phyloP scores from a whole-genome alignment of 306 rosid species.

The Lagenaria siceraria region DNA sequence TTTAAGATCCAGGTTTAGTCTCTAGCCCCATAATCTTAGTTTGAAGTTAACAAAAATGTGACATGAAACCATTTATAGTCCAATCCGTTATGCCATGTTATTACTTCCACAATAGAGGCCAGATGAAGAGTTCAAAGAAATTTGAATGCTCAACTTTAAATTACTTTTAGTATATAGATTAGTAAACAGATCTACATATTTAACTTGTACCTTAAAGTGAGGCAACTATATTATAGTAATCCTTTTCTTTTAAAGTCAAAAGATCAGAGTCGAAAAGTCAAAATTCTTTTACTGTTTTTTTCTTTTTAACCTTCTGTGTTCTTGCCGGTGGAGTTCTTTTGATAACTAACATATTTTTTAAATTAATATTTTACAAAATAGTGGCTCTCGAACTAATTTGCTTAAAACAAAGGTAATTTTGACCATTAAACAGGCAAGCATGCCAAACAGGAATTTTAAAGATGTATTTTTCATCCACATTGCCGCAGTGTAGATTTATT shows the following conservation, averaged over 20 bases:
- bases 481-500: neutral
- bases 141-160: neutral
- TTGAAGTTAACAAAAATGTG: neutral
- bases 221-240: neutral
- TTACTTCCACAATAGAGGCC: neutral
- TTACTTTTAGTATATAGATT: neutral
- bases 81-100: neutral
- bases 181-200: neutral
- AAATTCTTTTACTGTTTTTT: neutral
- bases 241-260: neutral
- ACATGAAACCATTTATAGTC: neutral
- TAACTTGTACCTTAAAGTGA: neutral
- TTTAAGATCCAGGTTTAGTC: neutral
- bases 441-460: neutral
- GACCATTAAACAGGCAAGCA: neutral
- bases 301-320: neutral
- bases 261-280: neutral
- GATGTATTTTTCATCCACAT: neutral
- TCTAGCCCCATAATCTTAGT: neutral
- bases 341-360: neutral
- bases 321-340: neutral
- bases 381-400: neutral
- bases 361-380: neutral
- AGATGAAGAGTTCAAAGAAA: neutral
- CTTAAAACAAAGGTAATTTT: neutral